Evolutionary conservation across 257 asterid species (phyloP).

Genomic region (Solanum chiquidenum): DNA sequence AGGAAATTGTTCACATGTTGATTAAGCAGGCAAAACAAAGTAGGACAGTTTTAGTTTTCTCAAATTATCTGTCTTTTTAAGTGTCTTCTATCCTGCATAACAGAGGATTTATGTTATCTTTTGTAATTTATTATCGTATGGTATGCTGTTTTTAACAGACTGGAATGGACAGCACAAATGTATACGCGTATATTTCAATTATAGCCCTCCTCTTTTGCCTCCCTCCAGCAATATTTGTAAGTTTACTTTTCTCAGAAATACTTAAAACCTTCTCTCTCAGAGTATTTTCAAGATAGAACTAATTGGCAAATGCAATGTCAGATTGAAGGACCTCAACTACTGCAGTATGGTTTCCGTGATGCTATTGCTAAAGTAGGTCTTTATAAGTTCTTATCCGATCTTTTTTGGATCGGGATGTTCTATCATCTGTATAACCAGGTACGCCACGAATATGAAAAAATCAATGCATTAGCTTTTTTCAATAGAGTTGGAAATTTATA

Average conservation of each 20-base stretch:
- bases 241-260: slow-evolving; percentile 4
- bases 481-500: not conserved
- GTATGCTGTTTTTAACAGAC: slow-evolving; percentile 38
- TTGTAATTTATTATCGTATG: not conserved
- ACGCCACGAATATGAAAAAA: not conserved
- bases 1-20: not conserved
- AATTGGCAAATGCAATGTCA: slow-evolving; percentile 3
- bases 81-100: not conserved
- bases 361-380: slow-evolving; percentile 88
- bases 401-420: slow-evolving; percentile 99
- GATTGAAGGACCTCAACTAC: slow-evolving; percentile 80
- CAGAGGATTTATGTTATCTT: not conserved
- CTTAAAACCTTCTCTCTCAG: not conserved
- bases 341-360: slow-evolving; percentile 64
- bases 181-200: slow-evolving; percentile 73
- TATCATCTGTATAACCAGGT: slow-evolving; percentile 99
- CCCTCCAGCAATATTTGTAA: slow-evolving; percentile 77
- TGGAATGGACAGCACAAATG: slow-evolving; percentile 85
- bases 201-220: slow-evolving; percentile 72
- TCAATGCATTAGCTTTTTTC: not conserved
- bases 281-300: not conserved
- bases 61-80: not conserved
- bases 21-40: not conserved
- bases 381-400: slow-evolving; percentile 74
- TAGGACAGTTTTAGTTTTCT: not conserved